A percentile compares a stretch with the other conserved stretches of the same genome.
Conservation (phyloP, 129 eudicot genomes). For the Helianthus tuberosus region DNA sequence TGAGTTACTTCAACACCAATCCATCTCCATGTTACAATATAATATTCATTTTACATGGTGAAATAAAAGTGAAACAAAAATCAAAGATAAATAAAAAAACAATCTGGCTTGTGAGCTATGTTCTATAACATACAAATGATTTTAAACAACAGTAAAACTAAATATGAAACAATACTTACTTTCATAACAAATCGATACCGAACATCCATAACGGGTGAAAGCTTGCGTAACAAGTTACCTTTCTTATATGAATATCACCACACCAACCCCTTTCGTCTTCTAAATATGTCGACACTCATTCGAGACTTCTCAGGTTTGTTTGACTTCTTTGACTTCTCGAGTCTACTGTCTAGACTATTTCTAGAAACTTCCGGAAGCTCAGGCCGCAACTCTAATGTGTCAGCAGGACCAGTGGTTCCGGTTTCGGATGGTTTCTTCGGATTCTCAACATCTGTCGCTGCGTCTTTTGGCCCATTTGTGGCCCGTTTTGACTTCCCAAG, state of each 20-base stretch:
- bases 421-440: conserved; percentile 55
- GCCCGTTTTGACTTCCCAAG: conserved; percentile 57
- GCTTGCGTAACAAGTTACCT: conserved; percentile 36
- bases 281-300: conserved; percentile 77
- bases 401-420: conserved; percentile 37
- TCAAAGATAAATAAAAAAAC: not conserved
- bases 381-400: conserved; percentile 53
- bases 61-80: not conserved
- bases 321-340: conserved; percentile 81
- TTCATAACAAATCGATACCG: conserved; percentile 19
- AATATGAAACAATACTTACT: conserved; percentile 26
- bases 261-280: conserved; percentile 68
- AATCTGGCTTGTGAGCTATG: conserved; percentile 26
- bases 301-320: conserved; percentile 82
- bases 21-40: conserved; percentile 18
- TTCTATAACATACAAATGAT: conserved; percentile 30
- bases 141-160: conserved; percentile 15
- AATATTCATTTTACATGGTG: conserved; percentile 31
- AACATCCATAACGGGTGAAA: conserved; percentile 10
- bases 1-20: conserved; percentile 19
- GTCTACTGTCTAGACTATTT: conserved; percentile 91
- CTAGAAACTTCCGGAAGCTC: conserved; percentile 75
- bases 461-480: conserved; percentile 44
- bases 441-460: conserved; percentile 45
- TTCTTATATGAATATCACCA: conserved; percentile 54